A percentile compares a stretch with the other conserved stretches of the same genome.
Conservation (phyloP, 768 basidiomycete genomes). For the Russula ochroleuca region DNA sequence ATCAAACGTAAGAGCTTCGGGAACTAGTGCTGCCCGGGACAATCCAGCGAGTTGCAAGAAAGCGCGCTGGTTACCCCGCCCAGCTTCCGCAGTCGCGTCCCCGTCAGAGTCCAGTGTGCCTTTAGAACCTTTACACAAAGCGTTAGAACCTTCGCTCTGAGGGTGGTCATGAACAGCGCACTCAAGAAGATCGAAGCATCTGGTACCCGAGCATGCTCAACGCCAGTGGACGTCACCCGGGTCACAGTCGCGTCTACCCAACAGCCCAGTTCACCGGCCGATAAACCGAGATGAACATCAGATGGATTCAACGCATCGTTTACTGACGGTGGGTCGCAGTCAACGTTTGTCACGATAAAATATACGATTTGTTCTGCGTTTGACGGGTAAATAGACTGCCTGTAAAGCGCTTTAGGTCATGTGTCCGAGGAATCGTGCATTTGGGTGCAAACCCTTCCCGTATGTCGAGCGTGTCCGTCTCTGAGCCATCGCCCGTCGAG, state of each 20-base stretch:
- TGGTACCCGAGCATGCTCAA: constrained; percentile 63
- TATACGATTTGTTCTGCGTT: constrained; percentile 52
- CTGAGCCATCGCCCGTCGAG: constrained; percentile 4
- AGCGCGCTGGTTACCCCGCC: constrained; percentile 33
- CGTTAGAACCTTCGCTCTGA: neutral
- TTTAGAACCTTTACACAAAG: constrained; percentile 2
- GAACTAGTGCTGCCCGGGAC: constrained; percentile 54
- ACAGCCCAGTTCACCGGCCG: constrained; percentile 73
- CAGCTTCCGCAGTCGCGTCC: neutral
- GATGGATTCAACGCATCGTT: constrained; percentile 32
- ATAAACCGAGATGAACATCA: constrained; percentile 52
- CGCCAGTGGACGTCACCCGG: constrained; percentile 71
- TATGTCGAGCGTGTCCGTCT: constrained; percentile 10
- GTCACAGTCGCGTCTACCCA: constrained; percentile 74
- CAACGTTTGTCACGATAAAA: constrained; percentile 76
- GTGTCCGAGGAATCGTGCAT: neutral
- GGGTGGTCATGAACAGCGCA: constrained; percentile 38
- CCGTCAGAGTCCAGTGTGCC: neutral
- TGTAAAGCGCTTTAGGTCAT: constrained; percentile 1
- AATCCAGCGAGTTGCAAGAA: constrained; percentile 53
- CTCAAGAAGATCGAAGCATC: constrained; percentile 47
- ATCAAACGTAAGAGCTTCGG: constrained; percentile 53
- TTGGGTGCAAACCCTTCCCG: constrained; percentile 1
- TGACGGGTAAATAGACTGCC: constrained; percentile 12
- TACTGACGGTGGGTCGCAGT: constrained; percentile 52